Percentiles rank a stretch among this genome's conserved stretches.
These are phyloP conservation scores for Tricladium varicosporioides DNA, from an alignment of 2,329 filamentous ascomycete species.

Conservation along the genomic window DNA sequence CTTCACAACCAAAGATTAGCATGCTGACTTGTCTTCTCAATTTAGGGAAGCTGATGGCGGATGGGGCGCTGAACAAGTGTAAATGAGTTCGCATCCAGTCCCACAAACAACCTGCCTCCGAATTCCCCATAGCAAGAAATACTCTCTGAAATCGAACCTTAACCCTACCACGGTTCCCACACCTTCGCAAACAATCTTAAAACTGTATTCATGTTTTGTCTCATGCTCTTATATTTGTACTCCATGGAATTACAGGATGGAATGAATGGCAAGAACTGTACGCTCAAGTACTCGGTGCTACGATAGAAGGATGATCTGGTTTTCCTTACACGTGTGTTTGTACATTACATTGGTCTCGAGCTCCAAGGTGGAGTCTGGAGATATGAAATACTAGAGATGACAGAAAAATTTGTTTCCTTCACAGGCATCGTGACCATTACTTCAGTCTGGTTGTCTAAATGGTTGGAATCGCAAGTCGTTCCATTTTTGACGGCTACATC, in stretches of 20 bases:
- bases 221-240: neutral
- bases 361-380: neutral
- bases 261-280: neutral
- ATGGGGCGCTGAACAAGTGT: slow-evolving; percentile 28
- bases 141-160: neutral
- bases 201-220: neutral
- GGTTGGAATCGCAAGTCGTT: too few relatives aligned
- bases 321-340: neutral
- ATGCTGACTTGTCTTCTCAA: neutral
- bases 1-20: neutral
- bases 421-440: too few relatives aligned
- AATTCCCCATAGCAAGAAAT: neutral
- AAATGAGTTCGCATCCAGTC: slow-evolving; percentile 2
- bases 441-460: too few relatives aligned
- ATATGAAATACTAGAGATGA: neutral
- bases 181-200: neutral
- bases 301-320: neutral
- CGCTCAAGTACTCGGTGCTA: neutral
- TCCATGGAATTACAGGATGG: neutral
- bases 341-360: neutral
- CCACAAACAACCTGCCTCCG: neutral
- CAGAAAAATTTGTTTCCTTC: too few relatives aligned
- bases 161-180: neutral
- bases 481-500: too few relatives aligned
- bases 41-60: slow-evolving; percentile 23